Percentiles rank a stretch among this genome's conserved stretches.
These are phyloP conservation scores for Suillus subalutaceus DNA, from an alignment of 768 basidiomycete genomes.

Conservation along the genomic window DNA sequence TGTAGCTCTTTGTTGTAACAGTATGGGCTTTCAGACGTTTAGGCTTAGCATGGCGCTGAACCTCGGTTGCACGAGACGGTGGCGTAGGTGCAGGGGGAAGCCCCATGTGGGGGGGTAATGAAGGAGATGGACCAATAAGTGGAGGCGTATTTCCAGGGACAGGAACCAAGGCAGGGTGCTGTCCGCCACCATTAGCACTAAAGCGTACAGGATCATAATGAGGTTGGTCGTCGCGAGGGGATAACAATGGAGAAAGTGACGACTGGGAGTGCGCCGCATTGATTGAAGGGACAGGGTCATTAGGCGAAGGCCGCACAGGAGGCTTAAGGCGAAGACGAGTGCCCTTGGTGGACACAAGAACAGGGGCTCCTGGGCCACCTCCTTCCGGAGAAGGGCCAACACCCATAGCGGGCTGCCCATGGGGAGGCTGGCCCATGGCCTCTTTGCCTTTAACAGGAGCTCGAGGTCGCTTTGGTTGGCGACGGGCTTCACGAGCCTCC, in stretches of 20 bases:
- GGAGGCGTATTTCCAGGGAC: slow-evolving; percentile 24
- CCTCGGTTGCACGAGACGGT: slow-evolving; percentile 29
- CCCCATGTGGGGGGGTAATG: slow-evolving; percentile 13
- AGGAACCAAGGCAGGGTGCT: slow-evolving; percentile 20
- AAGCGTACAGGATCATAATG: slow-evolving; percentile 27
- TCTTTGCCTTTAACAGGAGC: slow-evolving; percentile 45
- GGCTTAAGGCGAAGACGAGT: slow-evolving; percentile 54
- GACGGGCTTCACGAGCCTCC: slow-evolving; percentile 46
- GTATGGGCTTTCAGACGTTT: slow-evolving; percentile 83
- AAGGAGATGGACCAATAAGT: slow-evolving; percentile 25
- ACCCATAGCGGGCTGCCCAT: slow-evolving; percentile 30
- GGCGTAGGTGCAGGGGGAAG: slow-evolving; percentile 20
- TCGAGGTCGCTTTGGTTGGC: slow-evolving; percentile 35
- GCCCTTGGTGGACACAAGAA: slow-evolving; percentile 51
- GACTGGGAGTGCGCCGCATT: slow-evolving; percentile 29
- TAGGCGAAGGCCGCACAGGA: slow-evolving; percentile 34
- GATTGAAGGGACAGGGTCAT: slow-evolving; percentile 19
- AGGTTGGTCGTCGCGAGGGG: slow-evolving; percentile 37
- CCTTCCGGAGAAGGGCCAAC: slow-evolving; percentile 23
- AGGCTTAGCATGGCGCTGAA: slow-evolving; percentile 58
- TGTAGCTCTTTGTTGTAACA: slow-evolving; percentile 74
- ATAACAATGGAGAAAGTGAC: slow-evolving; percentile 37
- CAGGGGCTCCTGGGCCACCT: slow-evolving; percentile 23
- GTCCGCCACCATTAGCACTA: slow-evolving; percentile 24
- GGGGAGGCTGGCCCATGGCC: slow-evolving; percentile 19